A percentile compares a stretch with the other conserved stretches of the same genome.
phyloP scores from a whole-genome alignment of 2,329 filamentous ascomycete species.

The Cytospora paraplurivora region DNA sequence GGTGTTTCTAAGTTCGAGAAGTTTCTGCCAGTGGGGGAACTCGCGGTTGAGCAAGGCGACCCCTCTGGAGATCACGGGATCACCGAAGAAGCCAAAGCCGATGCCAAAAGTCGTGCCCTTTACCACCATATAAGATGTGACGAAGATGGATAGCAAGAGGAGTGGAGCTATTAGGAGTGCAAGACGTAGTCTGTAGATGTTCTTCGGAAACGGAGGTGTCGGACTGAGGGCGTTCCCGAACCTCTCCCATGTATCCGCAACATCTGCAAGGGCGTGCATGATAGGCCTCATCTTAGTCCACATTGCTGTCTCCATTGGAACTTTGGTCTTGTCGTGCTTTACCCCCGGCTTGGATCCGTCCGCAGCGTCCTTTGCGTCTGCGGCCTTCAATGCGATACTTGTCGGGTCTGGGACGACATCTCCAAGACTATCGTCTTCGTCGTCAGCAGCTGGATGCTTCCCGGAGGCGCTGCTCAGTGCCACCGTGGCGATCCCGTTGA shows the following conservation, averaged over 20 bases:
- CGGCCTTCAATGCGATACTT: constrained; percentile 41
- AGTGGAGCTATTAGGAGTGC: constrained; percentile 55
- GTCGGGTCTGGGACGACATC: constrained; percentile 41
- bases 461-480: constrained; percentile 75
- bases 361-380: constrained; percentile 46
- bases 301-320: constrained; percentile 74
- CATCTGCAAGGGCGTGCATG: constrained; percentile 60
- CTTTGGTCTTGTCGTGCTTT: constrained; percentile 74
- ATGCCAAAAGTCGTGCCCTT: constrained; percentile 67
- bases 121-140: constrained; percentile 60
- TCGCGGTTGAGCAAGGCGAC: constrained; percentile 60
- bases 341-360: constrained; percentile 49
- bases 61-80: constrained; percentile 67
- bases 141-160: constrained; percentile 54
- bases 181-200: constrained; percentile 56
- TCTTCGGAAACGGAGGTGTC: constrained; percentile 61
- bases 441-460: constrained; percentile 63
- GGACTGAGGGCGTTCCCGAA: constrained; percentile 62
- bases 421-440: constrained; percentile 34
- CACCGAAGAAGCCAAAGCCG: constrained; percentile 80
- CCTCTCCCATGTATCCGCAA: constrained; percentile 54
- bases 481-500: constrained; percentile 71
- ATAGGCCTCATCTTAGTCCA: constrained; percentile 75
- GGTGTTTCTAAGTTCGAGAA: constrained; percentile 74
- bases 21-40: constrained; percentile 73